Conservation (phyloP, 1,284 basidiomycete genomes). For the Leccinum pachyderme region DNA sequence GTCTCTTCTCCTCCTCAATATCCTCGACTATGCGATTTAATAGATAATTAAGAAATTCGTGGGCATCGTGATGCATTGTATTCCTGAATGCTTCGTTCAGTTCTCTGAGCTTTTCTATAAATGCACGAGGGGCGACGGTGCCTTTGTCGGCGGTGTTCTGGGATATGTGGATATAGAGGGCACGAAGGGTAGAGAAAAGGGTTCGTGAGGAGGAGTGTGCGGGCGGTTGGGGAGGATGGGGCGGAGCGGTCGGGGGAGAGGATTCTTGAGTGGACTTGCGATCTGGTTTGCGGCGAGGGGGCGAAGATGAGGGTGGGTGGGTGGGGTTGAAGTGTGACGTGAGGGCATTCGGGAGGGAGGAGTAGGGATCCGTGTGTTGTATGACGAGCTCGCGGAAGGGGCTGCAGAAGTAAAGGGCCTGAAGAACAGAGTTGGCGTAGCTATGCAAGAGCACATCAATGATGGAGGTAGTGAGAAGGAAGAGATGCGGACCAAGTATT, state of each 20-base stretch:
- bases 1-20: constrained; percentile 70
- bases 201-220: constrained; percentile 69
- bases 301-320: constrained; percentile 27
- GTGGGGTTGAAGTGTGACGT: constrained; percentile 15
- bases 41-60: constrained; percentile 95
- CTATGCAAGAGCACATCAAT: constrained; percentile 42
- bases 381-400: constrained; percentile 78
- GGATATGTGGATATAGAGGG: constrained; percentile 85
- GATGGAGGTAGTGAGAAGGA: constrained; percentile 2
- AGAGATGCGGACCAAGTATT: constrained; percentile 67
- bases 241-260: constrained; percentile 17
- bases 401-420: constrained; percentile 89
- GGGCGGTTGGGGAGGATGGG: constrained; percentile 30
- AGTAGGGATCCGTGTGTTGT: constrained; percentile 50
- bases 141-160: constrained; percentile 75
- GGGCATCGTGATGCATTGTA: constrained; percentile 92
- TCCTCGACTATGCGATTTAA: constrained; percentile 94
- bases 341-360: constrained; percentile 15
- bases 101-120: constrained; percentile 88
- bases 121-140: constrained; percentile 81
- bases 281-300: constrained; percentile 47
- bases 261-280: constrained; percentile 42
- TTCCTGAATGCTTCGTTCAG: constrained; percentile 85
- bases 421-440: constrained; percentile 97
- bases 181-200: constrained; percentile 86